Conservation (phyloP, 306 rosid species). For the Alnus rubra region DNA sequence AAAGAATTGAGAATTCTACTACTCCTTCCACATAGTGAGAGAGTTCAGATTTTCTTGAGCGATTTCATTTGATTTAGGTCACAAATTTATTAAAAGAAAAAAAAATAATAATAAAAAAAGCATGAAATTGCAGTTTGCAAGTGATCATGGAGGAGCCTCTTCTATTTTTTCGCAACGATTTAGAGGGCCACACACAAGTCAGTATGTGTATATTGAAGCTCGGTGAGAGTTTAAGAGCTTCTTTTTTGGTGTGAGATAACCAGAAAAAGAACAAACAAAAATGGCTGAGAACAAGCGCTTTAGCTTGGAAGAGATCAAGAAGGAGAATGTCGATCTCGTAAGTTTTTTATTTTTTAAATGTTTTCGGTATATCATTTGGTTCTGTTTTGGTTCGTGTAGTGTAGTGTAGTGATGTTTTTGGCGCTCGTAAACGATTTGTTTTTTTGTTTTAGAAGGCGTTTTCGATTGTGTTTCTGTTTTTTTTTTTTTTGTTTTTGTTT, state of each 20-base stretch:
- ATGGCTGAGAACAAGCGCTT: conserved; percentile 30
- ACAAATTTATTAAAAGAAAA: too few species aligned
- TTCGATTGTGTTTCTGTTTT: not conserved
- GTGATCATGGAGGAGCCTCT: not conserved
- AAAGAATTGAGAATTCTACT: not conserved
- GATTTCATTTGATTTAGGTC: too few species aligned
- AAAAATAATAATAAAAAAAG: not conserved
- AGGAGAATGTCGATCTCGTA: conserved; percentile 76
- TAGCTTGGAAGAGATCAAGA: conserved; percentile 72
- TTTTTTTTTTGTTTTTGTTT: too few species aligned
- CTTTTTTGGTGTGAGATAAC: not conserved
- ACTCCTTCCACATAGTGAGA: not conserved
- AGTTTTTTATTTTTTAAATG: conserved; percentile 9
- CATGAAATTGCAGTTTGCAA: not conserved
- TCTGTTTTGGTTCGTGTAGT: too few species aligned
- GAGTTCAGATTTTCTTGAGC: too few species aligned
- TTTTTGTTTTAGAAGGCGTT: not conserved
- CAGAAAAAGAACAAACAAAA: not conserved
- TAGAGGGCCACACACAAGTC: not conserved
- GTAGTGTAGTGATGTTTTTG: too few species aligned
- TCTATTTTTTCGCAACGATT: not conserved
- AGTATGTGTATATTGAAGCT: not conserved
- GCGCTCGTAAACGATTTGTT: not conserved
- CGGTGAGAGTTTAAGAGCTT: not conserved
- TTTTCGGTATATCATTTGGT: too few species aligned